phyloP scores from a whole-genome alignment of 257 asterid genomes.

The Solanum clarkiae region DNA sequence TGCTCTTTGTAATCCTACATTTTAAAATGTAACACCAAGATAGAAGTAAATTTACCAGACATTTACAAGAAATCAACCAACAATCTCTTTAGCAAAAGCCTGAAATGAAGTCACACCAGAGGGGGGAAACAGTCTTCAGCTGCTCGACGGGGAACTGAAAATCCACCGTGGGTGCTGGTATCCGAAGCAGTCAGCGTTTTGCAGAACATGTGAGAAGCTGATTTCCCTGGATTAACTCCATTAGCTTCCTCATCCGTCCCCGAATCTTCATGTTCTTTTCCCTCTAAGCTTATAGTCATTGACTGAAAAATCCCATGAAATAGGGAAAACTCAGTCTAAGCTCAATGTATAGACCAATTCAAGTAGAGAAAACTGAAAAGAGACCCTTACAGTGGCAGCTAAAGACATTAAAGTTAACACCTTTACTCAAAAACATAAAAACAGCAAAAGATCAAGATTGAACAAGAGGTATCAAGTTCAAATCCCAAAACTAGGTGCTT shows the following conservation, averaged over 20 bases:
- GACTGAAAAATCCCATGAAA: constrained; percentile 19
- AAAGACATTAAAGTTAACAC: neutral
- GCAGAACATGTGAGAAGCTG: constrained; percentile 96
- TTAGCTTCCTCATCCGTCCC: constrained; percentile 44
- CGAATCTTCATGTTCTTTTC: constrained; percentile 42
- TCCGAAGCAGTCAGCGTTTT: constrained; percentile 95
- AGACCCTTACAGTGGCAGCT: neutral
- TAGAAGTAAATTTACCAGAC: neutral
- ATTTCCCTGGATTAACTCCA: constrained; percentile 38
- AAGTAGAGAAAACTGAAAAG: neutral
- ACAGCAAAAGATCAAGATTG: neutral
- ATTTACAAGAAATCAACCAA: neutral
- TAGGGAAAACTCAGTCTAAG: neutral
- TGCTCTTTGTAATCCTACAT: constrained; percentile 79
- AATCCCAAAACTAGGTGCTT: neutral
- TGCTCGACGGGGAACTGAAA: constrained; percentile 98
- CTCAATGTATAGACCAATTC: neutral
- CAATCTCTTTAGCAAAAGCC: neutral
- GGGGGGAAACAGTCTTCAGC: constrained; percentile 99
- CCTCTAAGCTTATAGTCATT: constrained; percentile 32
- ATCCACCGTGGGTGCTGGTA: constrained; percentile 97
- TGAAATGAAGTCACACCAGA: constrained; percentile 40
- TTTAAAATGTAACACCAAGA: neutral
- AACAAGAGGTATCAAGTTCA: neutral
- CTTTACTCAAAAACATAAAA: neutral